These are phyloP conservation scores for Singerocomus rubriflavus DNA, from an alignment of 1,284 basidiomycete genomes.

Conservation along the genomic window DNA sequence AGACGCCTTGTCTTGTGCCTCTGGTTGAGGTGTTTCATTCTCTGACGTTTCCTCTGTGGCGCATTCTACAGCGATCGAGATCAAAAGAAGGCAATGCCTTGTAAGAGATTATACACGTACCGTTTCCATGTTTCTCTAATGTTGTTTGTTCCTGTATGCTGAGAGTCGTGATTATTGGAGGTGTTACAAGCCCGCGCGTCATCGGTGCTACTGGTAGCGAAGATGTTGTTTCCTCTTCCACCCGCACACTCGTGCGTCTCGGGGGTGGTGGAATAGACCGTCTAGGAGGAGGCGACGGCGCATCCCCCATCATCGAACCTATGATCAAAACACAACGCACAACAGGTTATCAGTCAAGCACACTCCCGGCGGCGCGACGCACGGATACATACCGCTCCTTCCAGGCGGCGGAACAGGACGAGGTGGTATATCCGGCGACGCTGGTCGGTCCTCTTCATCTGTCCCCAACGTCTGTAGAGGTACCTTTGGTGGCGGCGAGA, in stretches of 20 bases:
- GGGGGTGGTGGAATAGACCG: constrained; percentile 21
- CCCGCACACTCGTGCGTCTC: constrained; percentile 23
- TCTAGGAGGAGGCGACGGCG: constrained; percentile 9
- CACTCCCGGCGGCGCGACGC: background rate
- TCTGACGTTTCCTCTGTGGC: constrained; percentile 1
- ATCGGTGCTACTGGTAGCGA: constrained; percentile 20
- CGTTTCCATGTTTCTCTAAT: constrained; percentile 5
- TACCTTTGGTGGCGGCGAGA: constrained; percentile 15
- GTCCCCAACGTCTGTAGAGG: constrained; percentile 16
- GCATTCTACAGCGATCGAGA: background rate
- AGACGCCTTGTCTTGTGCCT: constrained; percentile 42
- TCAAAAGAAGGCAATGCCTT: background rate
- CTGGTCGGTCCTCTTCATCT: constrained; percentile 26
- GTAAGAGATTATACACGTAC: constrained; percentile 1
- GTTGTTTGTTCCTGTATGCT: constrained; percentile 1
- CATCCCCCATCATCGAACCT: constrained; percentile 16
- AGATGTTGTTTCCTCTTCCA: constrained; percentile 13
- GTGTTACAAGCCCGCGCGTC: constrained; percentile 19
- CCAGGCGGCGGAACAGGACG: constrained; percentile 29
- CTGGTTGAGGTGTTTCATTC: constrained; percentile 14
- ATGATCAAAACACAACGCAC: background rate
- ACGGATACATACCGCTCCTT: constrained; percentile 25
- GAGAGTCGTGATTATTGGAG: constrained; percentile 27
- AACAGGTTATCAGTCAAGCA: constrained; percentile 9
- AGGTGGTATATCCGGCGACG: constrained; percentile 30